Base-by-base conservation (phyloP, 2,329 filamentous ascomycete species). In the Aureobasidium sp. region DNA sequence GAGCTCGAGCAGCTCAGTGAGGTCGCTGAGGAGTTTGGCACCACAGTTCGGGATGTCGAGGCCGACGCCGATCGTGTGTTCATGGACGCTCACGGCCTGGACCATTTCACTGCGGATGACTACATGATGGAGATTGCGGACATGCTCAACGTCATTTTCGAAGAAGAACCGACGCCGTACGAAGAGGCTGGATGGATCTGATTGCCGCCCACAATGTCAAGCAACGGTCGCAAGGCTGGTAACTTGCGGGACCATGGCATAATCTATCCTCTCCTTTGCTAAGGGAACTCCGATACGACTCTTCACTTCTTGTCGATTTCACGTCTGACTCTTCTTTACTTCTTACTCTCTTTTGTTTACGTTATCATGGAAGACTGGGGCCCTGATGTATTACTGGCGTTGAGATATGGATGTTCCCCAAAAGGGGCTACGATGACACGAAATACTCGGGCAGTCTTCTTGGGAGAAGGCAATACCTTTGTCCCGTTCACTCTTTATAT, bases 1-100 rank as follows among this genome's bases (percentile, higher is more conserved):
- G 94, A 99, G 75, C 80, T 97, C 59, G 91, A 90, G 62, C 89
- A 97, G 75, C 90, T 97, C 27, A 91, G 92, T 59, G 94, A 97
- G 75, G 83, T 97, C 17, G 93, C 88, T 0, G 94, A 97, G 76
- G 92, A 97, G 75, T 93, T 91, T 68, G 85, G 86, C 46, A 72
- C 73, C 52, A 76, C 74, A 0, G 81, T 85, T 34, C 81, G 82
- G 65, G 81, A 84, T 64, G 81, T 82, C n/a, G 79, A 85, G 50
- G 77, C 87, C 43, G 87, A 92, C 48, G 88, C 90, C 61, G 91
- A 95, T 73, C 82, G 90, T 69, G 79, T 84, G 67, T 84, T 87
- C 63, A 84, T 97, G 71, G 75, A 82, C 63, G 80, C 82, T 27
- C 85, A 84, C 65, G 90, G 90, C 2, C 81, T 97, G 6, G 82